A percentile compares a stretch with the other conserved stretches of the same genome.
Conservation (phyloP, 2,329 filamentous ascomycete species). For the Emydomyces testavorans region DNA sequence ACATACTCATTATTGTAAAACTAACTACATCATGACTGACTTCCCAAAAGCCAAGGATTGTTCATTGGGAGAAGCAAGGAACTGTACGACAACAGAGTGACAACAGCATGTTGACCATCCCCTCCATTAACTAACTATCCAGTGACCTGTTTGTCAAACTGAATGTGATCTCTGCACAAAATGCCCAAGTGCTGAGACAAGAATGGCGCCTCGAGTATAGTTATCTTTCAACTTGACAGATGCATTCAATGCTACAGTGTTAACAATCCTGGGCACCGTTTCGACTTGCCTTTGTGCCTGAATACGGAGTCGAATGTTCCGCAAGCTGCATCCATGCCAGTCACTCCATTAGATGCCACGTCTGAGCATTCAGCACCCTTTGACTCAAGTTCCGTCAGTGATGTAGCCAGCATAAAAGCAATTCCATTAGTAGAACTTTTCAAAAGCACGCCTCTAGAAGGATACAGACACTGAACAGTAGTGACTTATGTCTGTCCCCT, state of each 20-base stretch:
- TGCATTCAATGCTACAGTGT: background rate
- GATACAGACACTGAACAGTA: too few relatives aligned
- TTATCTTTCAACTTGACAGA: background rate
- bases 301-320: background rate
- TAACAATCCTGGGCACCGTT: background rate
- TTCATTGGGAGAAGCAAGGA: background rate
- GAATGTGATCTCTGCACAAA: background rate
- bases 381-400: background rate
- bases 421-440: too few relatives aligned
- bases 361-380: background rate
- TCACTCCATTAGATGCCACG: background rate
- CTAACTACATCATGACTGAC: too few relatives aligned
- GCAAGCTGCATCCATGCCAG: background rate
- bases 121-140: background rate
- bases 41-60: too few relatives aligned
- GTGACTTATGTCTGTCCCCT: too few relatives aligned
- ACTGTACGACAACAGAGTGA: background rate
- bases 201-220: background rate
- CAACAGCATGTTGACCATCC: too few relatives aligned
- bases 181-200: background rate
- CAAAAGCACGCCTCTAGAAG: too few relatives aligned
- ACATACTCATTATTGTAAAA: too few relatives aligned
- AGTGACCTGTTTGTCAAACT: background rate
- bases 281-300: background rate
- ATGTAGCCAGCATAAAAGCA: too few relatives aligned